Percentiles rank a stretch among this genome's conserved stretches.
phyloP scores from a whole-genome alignment of 768 basidiomycete genomes.

The Mycena belliarum region DNA sequence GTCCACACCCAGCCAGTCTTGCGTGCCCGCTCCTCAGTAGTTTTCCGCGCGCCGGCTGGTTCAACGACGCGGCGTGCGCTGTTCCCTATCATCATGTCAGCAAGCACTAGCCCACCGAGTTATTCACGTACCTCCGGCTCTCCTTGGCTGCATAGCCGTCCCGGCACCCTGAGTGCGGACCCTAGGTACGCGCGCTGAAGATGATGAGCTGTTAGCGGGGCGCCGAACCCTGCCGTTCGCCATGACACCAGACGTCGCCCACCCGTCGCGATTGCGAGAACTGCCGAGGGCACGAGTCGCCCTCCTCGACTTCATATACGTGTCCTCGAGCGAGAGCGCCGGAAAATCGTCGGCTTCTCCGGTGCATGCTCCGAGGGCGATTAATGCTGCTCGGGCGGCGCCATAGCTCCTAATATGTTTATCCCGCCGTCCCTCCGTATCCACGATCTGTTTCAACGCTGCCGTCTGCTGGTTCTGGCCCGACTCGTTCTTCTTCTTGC shows the following conservation, averaged over 20 bases:
- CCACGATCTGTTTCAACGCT: background rate
- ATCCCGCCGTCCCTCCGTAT: background rate
- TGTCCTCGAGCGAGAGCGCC: background rate
- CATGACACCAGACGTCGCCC: background rate
- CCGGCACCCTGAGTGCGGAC: too few species aligned
- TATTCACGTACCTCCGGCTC: background rate
- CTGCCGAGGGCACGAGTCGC: background rate
- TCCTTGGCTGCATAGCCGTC: background rate
- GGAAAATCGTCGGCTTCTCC: background rate
- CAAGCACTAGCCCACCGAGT: background rate
- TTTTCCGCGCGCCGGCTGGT: too few species aligned
- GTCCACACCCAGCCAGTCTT: conserved; percentile 7
- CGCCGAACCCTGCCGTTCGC: background rate
- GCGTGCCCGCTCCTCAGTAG: background rate
- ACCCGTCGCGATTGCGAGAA: background rate
- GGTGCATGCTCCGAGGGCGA: background rate
- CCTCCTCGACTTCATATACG: background rate
- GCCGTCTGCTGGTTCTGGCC: background rate
- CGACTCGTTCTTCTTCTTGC: background rate
- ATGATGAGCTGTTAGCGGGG: background rate
- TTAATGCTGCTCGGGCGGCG: background rate
- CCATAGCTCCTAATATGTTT: background rate
- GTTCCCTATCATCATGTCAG: background rate
- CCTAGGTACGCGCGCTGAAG: background rate
- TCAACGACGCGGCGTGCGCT: too few species aligned